Evolutionary conservation across 2,329 filamentous ascomycete genomes (phyloP).

Genomic region (Dryadomyces quercus-mongolicae): DNA sequence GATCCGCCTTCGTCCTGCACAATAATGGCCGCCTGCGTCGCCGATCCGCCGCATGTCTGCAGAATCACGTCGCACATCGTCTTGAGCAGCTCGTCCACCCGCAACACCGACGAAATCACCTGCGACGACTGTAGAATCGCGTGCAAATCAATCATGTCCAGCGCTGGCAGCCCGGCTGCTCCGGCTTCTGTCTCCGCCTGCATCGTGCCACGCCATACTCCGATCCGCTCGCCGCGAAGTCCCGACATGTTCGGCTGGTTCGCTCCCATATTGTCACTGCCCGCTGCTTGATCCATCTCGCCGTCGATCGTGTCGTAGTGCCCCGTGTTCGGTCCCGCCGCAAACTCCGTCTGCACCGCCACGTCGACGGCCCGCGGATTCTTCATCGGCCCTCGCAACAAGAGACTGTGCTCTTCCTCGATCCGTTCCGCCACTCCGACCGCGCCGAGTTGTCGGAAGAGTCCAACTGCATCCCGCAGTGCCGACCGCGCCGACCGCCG

Average conservation of each 20-base stretch:
- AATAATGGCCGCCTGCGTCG: slow-evolving; percentile 60
- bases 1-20: slow-evolving; percentile 53
- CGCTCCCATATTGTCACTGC: slow-evolving; percentile 18
- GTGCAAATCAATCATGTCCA: slow-evolving; percentile 75
- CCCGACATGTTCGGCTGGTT: slow-evolving; percentile 30
- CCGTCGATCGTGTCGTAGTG: slow-evolving; percentile 34
- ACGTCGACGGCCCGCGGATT: slow-evolving; percentile 49
- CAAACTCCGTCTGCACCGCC: slow-evolving; percentile 56
- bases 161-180: slow-evolving; percentile 53
- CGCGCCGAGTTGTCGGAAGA: slow-evolving; percentile 59
- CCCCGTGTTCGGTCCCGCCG: slow-evolving; percentile 39
- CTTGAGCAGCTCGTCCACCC: slow-evolving; percentile 62
- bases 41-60: slow-evolving; percentile 60
- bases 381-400: slow-evolving; percentile 50
- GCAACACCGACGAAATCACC: slow-evolving; percentile 65
- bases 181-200: slow-evolving; percentile 32
- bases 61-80: slow-evolving; percentile 76
- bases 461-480: slow-evolving; percentile 52
- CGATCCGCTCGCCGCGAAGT: slow-evolving; percentile 44
- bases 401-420: slow-evolving; percentile 52
- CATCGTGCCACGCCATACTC: slow-evolving; percentile 51
- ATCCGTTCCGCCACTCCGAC: slow-evolving; percentile 57
- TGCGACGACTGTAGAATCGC: slow-evolving; percentile 70
- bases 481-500: slow-evolving; percentile 57
- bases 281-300: slow-evolving; percentile 28